phyloP scores from a whole-genome alignment of 768 basidiomycete genomes.

The Tephrocybe rancida region DNA sequence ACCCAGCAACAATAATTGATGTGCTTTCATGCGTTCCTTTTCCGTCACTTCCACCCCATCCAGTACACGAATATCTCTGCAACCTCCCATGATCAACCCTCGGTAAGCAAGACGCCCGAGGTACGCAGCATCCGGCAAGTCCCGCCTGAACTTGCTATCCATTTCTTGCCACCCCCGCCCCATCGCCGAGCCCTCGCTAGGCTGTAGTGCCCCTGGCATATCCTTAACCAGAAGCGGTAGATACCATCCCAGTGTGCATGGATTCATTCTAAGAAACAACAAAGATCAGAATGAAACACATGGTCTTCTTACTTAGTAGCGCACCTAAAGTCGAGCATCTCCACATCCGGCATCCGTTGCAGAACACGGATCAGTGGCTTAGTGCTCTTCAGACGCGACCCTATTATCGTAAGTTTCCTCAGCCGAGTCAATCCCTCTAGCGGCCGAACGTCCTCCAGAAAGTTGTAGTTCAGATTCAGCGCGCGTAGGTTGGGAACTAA shows the following conservation, averaged over 20 bases:
- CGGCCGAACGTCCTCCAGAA: constrained; percentile 70
- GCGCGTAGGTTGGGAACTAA: constrained; percentile 85
- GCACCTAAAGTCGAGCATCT: constrained; percentile 90
- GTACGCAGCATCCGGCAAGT: constrained; percentile 88
- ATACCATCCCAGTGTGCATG: constrained; percentile 96
- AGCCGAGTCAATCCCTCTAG: constrained; percentile 76
- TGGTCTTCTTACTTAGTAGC: no score
- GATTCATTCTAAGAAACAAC: constrained; percentile 73
- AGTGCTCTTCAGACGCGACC: constrained; percentile 75
- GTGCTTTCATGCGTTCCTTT: constrained; percentile 86
- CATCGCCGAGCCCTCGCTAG: constrained; percentile 49
- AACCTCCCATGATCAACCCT: constrained; percentile 82
- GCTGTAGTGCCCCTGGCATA: constrained; percentile 66
- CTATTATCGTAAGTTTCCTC: constrained; percentile 85
- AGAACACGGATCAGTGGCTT: constrained; percentile 74
- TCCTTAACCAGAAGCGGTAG: constrained; percentile 81
- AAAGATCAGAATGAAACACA: constrained; percentile 16
- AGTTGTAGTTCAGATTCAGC: constrained; percentile 97
- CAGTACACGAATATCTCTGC: constrained; percentile 64
- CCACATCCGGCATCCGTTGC: constrained; percentile 73
- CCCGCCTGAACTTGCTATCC: constrained; percentile 85
- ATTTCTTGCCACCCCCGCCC: constrained; percentile 23
- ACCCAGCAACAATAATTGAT: constrained; percentile 59
- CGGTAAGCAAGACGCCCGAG: constrained; percentile 88
- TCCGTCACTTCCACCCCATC: constrained; percentile 85